Base-by-base conservation (phyloP, 2,329 filamentous ascomycete genomes). In the Cytospora leucostoma region DNA sequence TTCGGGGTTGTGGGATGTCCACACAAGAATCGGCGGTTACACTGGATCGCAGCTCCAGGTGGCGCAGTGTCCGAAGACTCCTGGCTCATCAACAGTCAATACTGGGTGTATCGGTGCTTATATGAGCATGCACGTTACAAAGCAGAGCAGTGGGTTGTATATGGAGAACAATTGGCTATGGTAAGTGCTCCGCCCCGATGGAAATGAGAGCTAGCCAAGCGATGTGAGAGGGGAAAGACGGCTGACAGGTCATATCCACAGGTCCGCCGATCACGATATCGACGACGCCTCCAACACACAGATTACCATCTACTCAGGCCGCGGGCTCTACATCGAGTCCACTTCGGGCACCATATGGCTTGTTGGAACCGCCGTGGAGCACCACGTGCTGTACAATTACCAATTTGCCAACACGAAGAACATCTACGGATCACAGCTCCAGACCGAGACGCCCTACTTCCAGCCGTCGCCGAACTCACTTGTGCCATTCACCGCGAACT, bases 361-460 rank as follows among this genome's bases (percentile, higher is more conserved):
- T 21, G 86, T 82, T 63, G 88, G 87, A 10, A 88, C 87, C 0
- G 81, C 84, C 0, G 83, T 83, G 0, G 88, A 91, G 75, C 88
- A 91, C 74, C 82, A 82, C 51, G 81, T 84, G 8, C 75, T 89
- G 19, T 89, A 88, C 71, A 85, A 91, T 71, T 91, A 91, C 74
- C 85, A 90, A 69, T 78, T 90, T 65, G 76, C 78, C 66, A 78
- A 80, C 59, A 87, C 88, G 11, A 78, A 79, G 62, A 83, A 90
- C 70, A 77, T 89, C 66, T 88, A 85, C 71, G 82, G 85, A 68
- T 86, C 85, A 19, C 80, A 87, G 70, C 83, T 87, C 62, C 88
- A 91, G 71, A 87, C 88, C 59, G 88, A 91, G 72, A 88, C 88
- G 5, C 84, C 88, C 1, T 91, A 92, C 74, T 91, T 83, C 75